Conservation (phyloP, 2,329 filamentous ascomycete species). For the Magnaporthiopsis poae region DNA sequence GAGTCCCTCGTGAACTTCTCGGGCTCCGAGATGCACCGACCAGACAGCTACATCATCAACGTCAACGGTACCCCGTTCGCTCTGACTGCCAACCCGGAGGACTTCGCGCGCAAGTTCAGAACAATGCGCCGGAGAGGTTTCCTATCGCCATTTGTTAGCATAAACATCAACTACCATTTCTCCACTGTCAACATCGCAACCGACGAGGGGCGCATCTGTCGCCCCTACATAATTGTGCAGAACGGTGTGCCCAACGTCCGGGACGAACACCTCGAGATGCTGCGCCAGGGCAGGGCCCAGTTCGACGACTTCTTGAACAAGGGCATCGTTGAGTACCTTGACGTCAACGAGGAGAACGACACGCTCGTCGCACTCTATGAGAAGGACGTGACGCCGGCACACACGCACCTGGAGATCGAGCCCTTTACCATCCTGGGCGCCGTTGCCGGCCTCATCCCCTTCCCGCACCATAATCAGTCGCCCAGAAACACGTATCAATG, state of each 20-base stretch:
- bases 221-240: slow-evolving; percentile 90
- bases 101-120: slow-evolving; percentile 76
- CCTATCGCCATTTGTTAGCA: slow-evolving; percentile 91
- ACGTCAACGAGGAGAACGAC: slow-evolving; percentile 97
- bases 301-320: slow-evolving; percentile 91
- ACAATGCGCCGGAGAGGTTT: slow-evolving; percentile 79
- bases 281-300: slow-evolving; percentile 73
- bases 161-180: slow-evolving; percentile 90
- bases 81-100: slow-evolving; percentile 73
- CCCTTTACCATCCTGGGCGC: slow-evolving; percentile 94
- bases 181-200: slow-evolving; percentile 89
- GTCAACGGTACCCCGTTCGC: slow-evolving; percentile 93
- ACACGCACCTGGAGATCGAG: slow-evolving; percentile 94
- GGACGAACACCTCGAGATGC: slow-evolving; percentile 63
- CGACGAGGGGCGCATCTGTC: slow-evolving; percentile 91
- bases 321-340: slow-evolving; percentile 89
- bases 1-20: slow-evolving; percentile 59
- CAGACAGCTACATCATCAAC: slow-evolving; percentile 80
- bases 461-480: slow-evolving; percentile 97
- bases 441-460: slow-evolving; percentile 91
- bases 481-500: slow-evolving; percentile 98
- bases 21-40: slow-evolving; percentile 76
- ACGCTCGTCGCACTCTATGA: slow-evolving; percentile 87
- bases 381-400: slow-evolving; percentile 67
- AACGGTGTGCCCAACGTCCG: slow-evolving; percentile 75